These are phyloP conservation scores for Fulvia fulva DNA, from an alignment of 2,329 filamentous ascomycete species.

Conservation along the genomic window DNA sequence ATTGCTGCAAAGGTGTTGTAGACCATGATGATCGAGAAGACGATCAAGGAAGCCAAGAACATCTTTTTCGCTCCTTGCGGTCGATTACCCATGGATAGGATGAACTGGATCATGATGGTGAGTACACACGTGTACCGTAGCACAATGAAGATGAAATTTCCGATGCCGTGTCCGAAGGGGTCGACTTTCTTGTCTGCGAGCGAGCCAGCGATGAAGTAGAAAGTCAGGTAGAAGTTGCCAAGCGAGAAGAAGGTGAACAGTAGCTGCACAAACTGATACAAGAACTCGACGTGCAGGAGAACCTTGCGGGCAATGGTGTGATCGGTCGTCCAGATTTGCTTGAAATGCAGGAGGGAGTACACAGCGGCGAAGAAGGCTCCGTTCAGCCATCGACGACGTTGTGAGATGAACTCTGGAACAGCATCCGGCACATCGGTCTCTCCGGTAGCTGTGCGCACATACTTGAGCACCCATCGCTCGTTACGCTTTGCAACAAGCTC, in stretches of 20 bases:
- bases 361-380: conserved; percentile 98
- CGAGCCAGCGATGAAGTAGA: conserved; percentile 95
- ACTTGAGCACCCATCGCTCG: conserved; percentile 96
- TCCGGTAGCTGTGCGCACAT: conserved; percentile 92
- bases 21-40: conserved; percentile 91
- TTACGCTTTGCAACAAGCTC: conserved; percentile 92
- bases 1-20: conserved; percentile 89
- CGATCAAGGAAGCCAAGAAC: conserved; percentile 80
- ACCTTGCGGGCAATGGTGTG: conserved; percentile 86
- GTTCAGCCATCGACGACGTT: conserved; percentile 94
- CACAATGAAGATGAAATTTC: conserved; percentile 78
- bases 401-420: conserved; percentile 94
- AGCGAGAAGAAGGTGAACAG: conserved; percentile 97
- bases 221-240: conserved; percentile 96
- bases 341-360: conserved; percentile 93
- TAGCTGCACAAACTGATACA: conserved; percentile 90
- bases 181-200: conserved; percentile 74
- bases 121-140: conserved; percentile 81
- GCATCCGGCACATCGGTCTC: conserved; percentile 96
- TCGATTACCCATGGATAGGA: conserved; percentile 90
- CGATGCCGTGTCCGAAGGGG: conserved; percentile 86
- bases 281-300: conserved; percentile 87
- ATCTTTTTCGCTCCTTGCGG: conserved; percentile 91
- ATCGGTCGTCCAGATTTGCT: conserved; percentile 88
- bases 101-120: conserved; percentile 91